Evolutionary conservation across 2,329 filamentous ascomycete species (phyloP), one percentile per base, ranked within the genome.

Genomic region (Chaetomium sp.): DNA sequence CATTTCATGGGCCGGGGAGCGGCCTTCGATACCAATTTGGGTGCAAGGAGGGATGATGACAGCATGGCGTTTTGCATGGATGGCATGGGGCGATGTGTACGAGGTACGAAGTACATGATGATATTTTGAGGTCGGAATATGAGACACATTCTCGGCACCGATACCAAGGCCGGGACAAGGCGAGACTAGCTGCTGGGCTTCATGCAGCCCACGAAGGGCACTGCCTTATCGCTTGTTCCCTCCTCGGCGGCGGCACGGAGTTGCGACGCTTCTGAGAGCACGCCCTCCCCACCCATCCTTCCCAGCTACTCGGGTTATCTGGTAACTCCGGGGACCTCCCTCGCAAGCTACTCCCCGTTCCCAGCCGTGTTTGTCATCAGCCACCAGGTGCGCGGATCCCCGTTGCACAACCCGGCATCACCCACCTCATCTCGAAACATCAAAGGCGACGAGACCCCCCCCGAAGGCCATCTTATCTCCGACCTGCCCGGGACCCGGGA

Each of bases 11-110:
- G 56, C 35, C 42, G 7, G 8, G n/a, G 42, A 31, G 21, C 38
- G 50, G 62, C 49, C 42, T 42, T 35, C 45, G 57, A 61, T 61
- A 61, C 57, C 63, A 53, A 16, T 57, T 53, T 45, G 45, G 62
- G 61, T 45, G 19, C 2, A 47, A 29, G 7, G 62, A 33, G 19
- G 51, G 59, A 47, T 25, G 38, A n/a, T 47, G 35, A 50, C 47
- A 57, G 38, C 57, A 57, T 47, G 53, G 63, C 53, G 53, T 65
- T 57, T 57, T 64, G 27, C 25, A 21, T 53, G 31, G 31, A 45
- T 42, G 27, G 21, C 9, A 56, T 56, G 21, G 25, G 61, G 25
- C 45, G n/a, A 51, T 38, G 57, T 38, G 16, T 53, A 57, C n/a
- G 33, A 21, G 21, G 19, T 49, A 27, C 21, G 16, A 6, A 29